Percentiles rank a stretch among this genome's conserved stretches.
phyloP scores from a whole-genome alignment of 192 early-diverging fungal genomes.

The Borealophlyctis nickersoniae region DNA sequence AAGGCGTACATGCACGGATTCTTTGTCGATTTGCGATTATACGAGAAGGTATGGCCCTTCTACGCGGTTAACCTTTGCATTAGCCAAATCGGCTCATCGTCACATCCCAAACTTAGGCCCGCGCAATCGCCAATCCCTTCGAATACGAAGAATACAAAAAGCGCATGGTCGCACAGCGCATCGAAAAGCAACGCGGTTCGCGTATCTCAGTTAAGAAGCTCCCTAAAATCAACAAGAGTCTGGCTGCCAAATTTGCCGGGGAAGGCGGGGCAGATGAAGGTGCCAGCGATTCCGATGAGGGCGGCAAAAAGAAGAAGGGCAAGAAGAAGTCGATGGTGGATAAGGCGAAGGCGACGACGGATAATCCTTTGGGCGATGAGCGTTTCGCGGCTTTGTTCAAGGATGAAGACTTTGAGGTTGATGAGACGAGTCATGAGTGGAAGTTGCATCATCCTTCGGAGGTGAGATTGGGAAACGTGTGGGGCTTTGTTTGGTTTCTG shows the following conservation, averaged over 20 bases:
- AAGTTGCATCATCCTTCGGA: slow-evolving; percentile 66
- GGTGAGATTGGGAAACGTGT: slow-evolving; percentile 1
- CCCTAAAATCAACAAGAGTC: slow-evolving; percentile 87
- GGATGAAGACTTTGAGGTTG: slow-evolving; percentile 89
- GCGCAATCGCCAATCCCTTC: slow-evolving; percentile 93
- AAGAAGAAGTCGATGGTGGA: slow-evolving; percentile 28
- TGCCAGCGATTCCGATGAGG: slow-evolving; percentile 38
- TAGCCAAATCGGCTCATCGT: not conserved
- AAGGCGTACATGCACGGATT: slow-evolving; percentile 99
- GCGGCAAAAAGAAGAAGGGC: slow-evolving; percentile 46
- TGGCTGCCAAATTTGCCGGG: slow-evolving; percentile 70
- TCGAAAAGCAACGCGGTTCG: slow-evolving; percentile 79
- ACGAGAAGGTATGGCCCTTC: no score
- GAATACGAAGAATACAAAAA: slow-evolving; percentile 89
- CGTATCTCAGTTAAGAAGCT: slow-evolving; percentile 84
- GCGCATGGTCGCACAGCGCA: slow-evolving; percentile 70
- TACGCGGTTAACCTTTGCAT: slow-evolving; percentile 20
- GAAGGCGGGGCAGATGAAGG: slow-evolving; percentile 41
- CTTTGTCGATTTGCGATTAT: slow-evolving; percentile 93
- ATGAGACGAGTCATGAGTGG: slow-evolving; percentile 77
- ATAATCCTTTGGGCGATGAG: slow-evolving; percentile 70
- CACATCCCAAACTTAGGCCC: slow-evolving; percentile 61
- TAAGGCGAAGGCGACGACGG: not conserved
- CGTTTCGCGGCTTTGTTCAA: slow-evolving; percentile 87
- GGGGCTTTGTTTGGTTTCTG: not conserved